Evolutionary conservation across 2,329 filamentous ascomycete genomes (phyloP), one percentile per base, ranked within the genome.

Genomic region (Fusarium equiseti): DNA sequence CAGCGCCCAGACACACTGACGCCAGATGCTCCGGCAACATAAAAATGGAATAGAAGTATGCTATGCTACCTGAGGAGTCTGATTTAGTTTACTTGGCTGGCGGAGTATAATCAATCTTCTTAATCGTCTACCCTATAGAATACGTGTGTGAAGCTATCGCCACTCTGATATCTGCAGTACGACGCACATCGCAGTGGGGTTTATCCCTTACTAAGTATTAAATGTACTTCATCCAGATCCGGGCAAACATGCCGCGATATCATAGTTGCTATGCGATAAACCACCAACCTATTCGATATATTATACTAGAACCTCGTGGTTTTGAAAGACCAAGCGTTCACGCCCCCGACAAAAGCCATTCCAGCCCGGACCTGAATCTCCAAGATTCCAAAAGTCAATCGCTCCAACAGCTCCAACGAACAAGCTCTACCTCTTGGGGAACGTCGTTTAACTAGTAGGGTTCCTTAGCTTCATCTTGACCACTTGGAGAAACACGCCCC

Each of bases 361-460:
- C 35, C 35, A 38, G 35, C 35, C 35, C 35, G 35, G 18, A 38
- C 35, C 24, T 24, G 26, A 16, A 24, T n/a, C 50, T 42, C 50
- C 32, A 24, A 26, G 20, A 11, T 11, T 7, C 35, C 18, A 45
- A 66, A 66, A 67, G 48, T 67, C 63, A 56, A 67, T 67, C 29
- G 31, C 55, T 15, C 20, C 27, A 49, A 46, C 11, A 40, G 24
- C 18, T 59, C 42, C 18, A 63, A 24, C 43, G 22, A 42, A 32
- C 12, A 66, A 52, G 54, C 38, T 48, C 24, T 20, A 24, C 27
- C 59, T 16, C 29, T 42, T 26, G 35, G 26, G 13, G 26, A 49
- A 29, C 9, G 11, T 27, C 22, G 11, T 20, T 18, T 43, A 40
- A 18, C 16, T 42, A 40, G 27, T 31, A 66, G 29, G 26, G 22